phyloP scores from a whole-genome alignment of 768 basidiomycete species.

The Trametopsis cervina region DNA sequence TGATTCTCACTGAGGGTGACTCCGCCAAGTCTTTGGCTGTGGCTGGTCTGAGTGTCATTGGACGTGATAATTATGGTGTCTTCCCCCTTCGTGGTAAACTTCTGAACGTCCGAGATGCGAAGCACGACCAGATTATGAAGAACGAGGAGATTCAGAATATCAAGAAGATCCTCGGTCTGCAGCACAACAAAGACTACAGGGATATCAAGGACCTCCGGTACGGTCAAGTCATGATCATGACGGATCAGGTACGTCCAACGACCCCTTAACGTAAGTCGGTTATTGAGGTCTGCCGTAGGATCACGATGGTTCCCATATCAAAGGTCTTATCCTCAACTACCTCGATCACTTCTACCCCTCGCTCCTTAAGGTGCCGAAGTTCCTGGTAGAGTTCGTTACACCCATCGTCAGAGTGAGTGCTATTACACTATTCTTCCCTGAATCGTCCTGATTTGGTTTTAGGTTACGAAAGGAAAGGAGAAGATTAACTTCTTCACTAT shows the following conservation, averaged over 20 bases:
- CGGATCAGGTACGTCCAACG: constrained; percentile 87
- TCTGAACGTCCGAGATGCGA: constrained; percentile 95
- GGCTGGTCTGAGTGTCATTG: constrained; percentile 90
- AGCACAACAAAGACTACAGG: constrained; percentile 87
- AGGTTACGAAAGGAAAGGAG: constrained; percentile 77
- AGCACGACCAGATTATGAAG: constrained; percentile 94
- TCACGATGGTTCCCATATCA: constrained; percentile 99
- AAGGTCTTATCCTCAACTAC: constrained; percentile 98
- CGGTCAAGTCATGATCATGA: constrained; percentile 98
- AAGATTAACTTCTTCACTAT: constrained; percentile 91
- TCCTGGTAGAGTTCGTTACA: constrained; percentile 96
- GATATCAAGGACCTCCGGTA: constrained; percentile 70
- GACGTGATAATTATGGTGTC: constrained; percentile 94
- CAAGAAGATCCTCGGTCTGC: constrained; percentile 96
- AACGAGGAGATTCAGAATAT: constrained; percentile 96
- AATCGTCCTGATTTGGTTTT: constrained; percentile 1
- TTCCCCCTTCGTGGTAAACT: constrained; percentile 97
- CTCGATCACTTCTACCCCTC: constrained; percentile 97
- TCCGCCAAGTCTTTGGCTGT: constrained; percentile 97
- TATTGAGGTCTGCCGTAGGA: constrained; percentile 61
- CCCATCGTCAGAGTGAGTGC: constrained; percentile 85
- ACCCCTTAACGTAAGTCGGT: neutral
- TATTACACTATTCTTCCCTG: neutral
- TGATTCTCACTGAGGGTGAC: constrained; percentile 98
- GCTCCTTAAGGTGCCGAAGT: constrained; percentile 81